phyloP scores from a whole-genome alignment of 768 basidiomycete species.

The Clitopilus hobsonii region DNA sequence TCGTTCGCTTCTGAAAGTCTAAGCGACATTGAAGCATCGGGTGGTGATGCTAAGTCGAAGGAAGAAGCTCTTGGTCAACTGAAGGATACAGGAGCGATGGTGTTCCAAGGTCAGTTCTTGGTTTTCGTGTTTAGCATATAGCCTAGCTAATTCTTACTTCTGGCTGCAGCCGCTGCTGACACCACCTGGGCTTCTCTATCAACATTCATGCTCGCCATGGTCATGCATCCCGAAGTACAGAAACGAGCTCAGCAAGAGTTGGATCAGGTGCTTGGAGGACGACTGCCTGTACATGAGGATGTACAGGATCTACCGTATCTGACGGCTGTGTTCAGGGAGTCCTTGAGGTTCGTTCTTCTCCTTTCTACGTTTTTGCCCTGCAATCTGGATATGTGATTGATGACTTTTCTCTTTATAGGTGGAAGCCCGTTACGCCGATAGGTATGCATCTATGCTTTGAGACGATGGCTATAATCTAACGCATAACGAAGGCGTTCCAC shows the following conservation, averaged over 20 bases:
- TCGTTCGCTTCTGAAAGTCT: background rate
- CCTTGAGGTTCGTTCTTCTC: constrained; percentile 5
- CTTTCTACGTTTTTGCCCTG: no score
- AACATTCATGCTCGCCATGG: constrained; percentile 8
- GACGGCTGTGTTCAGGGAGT: constrained; percentile 11
- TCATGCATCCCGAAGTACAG: constrained; percentile 17
- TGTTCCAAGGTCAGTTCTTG: background rate
- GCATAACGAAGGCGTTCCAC: constrained; percentile 18
- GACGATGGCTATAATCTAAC: no score
- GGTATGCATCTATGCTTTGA: no score
- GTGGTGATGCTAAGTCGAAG: background rate
- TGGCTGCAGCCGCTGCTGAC: background rate
- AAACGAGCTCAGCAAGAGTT: constrained; percentile 13
- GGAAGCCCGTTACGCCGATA: constrained; percentile 1
- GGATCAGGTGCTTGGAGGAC: constrained; percentile 6
- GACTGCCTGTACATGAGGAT: constrained; percentile 12
- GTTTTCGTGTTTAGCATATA: background rate
- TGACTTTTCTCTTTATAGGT: background rate
- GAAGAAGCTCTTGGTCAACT: background rate
- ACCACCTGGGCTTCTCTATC: background rate
- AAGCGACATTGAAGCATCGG: background rate
- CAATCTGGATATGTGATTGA: no score
- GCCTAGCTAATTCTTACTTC: background rate
- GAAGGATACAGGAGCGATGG: background rate
- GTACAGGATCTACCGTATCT: constrained; percentile 11